These are phyloP conservation scores for Xylaria bambusicola DNA, from an alignment of 495 filamentous ascomycete genomes.

Conservation along the genomic window DNA sequence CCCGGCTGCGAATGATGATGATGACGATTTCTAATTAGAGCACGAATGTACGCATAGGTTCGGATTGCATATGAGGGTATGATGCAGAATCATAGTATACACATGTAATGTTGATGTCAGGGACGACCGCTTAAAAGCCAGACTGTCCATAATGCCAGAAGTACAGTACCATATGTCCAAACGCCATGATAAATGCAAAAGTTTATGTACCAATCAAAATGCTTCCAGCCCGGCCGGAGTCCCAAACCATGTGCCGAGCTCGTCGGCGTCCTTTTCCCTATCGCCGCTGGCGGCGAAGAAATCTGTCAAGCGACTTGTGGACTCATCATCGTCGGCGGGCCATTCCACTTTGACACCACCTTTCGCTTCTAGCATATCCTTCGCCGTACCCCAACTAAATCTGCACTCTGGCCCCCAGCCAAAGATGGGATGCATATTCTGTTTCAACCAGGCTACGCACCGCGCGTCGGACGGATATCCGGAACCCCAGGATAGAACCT, in stretches of 20 bases:
- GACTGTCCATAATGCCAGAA: slow-evolving; percentile 12
- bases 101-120: slow-evolving; percentile 13
- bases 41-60: slow-evolving; percentile 1
- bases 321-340: slow-evolving; percentile 71
- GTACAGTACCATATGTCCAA: slow-evolving; percentile 12
- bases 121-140: slow-evolving; percentile 14
- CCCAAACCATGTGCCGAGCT: slow-evolving; percentile 66
- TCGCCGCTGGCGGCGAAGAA: slow-evolving; percentile 56
- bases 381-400: slow-evolving; percentile 94
- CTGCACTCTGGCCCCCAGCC: slow-evolving; percentile 92
- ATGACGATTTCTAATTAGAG: slow-evolving; percentile 46
- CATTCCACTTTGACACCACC: slow-evolving; percentile 74
- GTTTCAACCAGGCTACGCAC: slow-evolving; percentile 77
- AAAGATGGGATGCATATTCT: slow-evolving; percentile 88
- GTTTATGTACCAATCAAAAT: slow-evolving; percentile 47
- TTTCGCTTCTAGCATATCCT: slow-evolving; percentile 80
- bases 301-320: slow-evolving; percentile 67
- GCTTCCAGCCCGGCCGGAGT: slow-evolving; percentile 58
- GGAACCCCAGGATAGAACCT: slow-evolving; percentile 69
- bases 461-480: slow-evolving; percentile 90
- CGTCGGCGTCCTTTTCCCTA: slow-evolving; percentile 50
- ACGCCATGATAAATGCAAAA: slow-evolving; percentile 21
- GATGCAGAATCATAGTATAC: slow-evolving; percentile 33
- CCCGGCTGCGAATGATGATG: slow-evolving; percentile 48
- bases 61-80: slow-evolving; percentile 43